Conservation (phyloP, 257 asterid genomes). For the Echium plantagineum region DNA sequence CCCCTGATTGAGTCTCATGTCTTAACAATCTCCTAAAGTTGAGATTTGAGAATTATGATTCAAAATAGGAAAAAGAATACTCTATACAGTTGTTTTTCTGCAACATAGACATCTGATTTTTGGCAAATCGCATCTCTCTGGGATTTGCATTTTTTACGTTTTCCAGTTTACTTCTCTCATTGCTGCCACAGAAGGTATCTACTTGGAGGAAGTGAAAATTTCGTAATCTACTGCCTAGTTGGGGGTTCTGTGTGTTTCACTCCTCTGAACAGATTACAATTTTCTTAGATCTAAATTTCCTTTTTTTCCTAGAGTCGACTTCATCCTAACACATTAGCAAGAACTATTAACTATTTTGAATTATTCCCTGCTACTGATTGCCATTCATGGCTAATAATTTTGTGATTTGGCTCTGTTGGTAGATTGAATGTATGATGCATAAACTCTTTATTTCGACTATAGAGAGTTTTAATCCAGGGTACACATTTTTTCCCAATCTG, state of each 20-base stretch:
- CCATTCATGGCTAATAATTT: too few species aligned
- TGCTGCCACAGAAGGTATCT: background rate
- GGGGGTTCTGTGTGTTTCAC: background rate
- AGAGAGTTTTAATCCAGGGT: background rate
- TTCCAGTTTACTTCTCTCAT: too few species aligned
- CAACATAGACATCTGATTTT: background rate
- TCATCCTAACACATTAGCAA: too few species aligned
- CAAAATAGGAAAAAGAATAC: too few species aligned
- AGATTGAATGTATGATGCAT: background rate
- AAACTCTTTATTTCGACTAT: background rate
- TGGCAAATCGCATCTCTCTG: too few species aligned
- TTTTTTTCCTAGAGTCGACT: background rate
- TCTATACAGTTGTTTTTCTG: background rate
- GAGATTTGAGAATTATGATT: background rate
- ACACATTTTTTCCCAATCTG: constrained; percentile 1
- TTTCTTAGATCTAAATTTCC: background rate
- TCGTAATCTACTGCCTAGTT: background rate
- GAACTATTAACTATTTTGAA: too few species aligned
- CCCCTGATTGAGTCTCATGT: background rate
- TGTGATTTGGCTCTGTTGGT: too few species aligned
- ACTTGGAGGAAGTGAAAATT: background rate
- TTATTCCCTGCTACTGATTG: too few species aligned
- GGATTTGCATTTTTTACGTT: too few species aligned
- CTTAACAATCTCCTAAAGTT: too few species aligned
- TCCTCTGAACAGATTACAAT: background rate